A percentile compares a stretch with the other conserved stretches of the same genome.
These are phyloP conservation scores for Platismatia glauca DNA, from an alignment of 495 filamentous ascomycete genomes.

Conservation along the genomic window DNA sequence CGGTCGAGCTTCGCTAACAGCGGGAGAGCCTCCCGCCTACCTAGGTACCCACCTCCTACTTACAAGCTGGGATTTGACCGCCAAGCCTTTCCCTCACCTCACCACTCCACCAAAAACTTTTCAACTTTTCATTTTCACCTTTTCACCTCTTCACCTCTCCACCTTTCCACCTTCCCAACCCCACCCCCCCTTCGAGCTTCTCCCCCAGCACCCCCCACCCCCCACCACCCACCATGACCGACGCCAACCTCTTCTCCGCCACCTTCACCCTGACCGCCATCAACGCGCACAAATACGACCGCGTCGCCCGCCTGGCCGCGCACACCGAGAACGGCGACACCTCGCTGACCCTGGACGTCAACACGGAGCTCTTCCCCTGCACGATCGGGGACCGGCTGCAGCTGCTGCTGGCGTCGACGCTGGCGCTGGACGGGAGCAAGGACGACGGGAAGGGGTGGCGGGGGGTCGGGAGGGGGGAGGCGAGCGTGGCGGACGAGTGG, in stretches of 20 bases:
- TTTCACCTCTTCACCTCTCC: too few species aligned
- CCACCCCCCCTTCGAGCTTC: neutral
- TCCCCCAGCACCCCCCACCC: neutral
- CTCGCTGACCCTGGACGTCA: conserved; percentile 81
- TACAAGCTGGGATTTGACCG: too few species aligned
- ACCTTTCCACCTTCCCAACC: too few species aligned
- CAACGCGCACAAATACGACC: conserved; percentile 86
- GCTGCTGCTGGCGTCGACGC: conserved; percentile 70
- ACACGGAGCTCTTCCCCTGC: conserved; percentile 82
- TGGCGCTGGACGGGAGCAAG: conserved; percentile 73
- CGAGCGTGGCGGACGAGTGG: conserved; percentile 78
- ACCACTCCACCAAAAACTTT: too few species aligned
- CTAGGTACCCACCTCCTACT: too few species aligned
- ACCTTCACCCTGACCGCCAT: conserved; percentile 72
- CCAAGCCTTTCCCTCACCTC: too few species aligned
- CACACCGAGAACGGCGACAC: conserved; percentile 60
- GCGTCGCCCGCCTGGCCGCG: conserved; percentile 71
- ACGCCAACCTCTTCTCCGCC: conserved; percentile 88
- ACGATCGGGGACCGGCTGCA: conserved; percentile 61
- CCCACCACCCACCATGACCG: conserved; percentile 44
- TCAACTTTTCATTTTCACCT: too few species aligned
- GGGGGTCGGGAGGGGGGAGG: conserved; percentile 61
- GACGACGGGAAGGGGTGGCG: conserved; percentile 75
- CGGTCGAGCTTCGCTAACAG: too few species aligned
- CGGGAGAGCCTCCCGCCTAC: too few species aligned